Evolutionary conservation across 2,329 filamentous ascomycete species (phyloP).

Genomic region (Purpureocillium takamizusanense): DNA sequence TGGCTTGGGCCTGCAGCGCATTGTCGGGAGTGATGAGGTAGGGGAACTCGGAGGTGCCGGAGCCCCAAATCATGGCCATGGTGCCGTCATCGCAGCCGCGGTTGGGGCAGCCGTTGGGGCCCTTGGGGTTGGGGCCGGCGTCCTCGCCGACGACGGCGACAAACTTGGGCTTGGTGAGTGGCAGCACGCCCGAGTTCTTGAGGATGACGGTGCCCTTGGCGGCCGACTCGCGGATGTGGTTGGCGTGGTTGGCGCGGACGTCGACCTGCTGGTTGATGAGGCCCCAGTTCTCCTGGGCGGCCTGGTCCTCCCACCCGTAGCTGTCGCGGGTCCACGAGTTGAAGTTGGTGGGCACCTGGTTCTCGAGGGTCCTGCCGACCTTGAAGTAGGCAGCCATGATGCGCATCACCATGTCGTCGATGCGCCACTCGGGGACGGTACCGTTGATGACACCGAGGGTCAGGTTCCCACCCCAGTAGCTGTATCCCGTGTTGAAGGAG

Average conservation of each 20-base stretch:
- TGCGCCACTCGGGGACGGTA: constrained; percentile 74
- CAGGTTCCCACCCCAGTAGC: constrained; percentile 80
- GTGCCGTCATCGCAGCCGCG: constrained; percentile 52
- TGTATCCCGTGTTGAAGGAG: constrained; percentile 59
- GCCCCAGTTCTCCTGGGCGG: constrained; percentile 50
- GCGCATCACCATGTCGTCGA: constrained; percentile 88
- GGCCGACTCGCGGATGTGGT: constrained; percentile 65
- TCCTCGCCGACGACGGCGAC: constrained; percentile 76
- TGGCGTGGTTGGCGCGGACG: constrained; percentile 67
- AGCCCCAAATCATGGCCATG: constrained; percentile 72
- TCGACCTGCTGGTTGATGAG: constrained; percentile 76
- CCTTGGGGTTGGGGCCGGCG: constrained; percentile 63
- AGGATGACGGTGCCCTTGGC: constrained; percentile 78
- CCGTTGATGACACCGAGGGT: constrained; percentile 84
- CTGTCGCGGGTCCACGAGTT: constrained; percentile 78
- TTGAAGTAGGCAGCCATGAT: constrained; percentile 67
- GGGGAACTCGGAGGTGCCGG: constrained; percentile 63
- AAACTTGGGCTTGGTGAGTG: constrained; percentile 69
- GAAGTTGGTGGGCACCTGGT: constrained; percentile 61
- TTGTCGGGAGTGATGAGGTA: constrained; percentile 68
- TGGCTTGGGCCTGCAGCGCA: constrained; percentile 55
- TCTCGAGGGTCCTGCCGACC: constrained; percentile 44
- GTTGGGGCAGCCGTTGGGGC: constrained; percentile 72
- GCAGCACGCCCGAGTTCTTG: constrained; percentile 73
- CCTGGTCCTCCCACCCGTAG: constrained; percentile 58